A percentile compares a stretch with the other conserved stretches of the same genome.
Conservation (phyloP, 2,329 filamentous ascomycete species). For the Sarocladiaceae sp. region DNA sequence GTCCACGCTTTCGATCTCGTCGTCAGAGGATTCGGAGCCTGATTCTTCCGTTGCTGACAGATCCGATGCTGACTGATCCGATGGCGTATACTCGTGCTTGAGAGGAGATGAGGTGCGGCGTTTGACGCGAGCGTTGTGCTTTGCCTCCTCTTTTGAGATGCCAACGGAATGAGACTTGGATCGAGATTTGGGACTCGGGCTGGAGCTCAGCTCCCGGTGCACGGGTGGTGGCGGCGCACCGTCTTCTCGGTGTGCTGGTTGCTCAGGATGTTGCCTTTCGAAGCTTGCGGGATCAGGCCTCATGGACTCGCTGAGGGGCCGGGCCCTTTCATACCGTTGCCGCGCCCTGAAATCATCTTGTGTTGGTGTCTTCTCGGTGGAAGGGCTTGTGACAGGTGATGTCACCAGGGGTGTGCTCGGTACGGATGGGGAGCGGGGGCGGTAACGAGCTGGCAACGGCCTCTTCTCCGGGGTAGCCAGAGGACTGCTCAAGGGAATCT, state of each 20-base stretch:
- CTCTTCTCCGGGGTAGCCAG: slow-evolving; percentile 24
- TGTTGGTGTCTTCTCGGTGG: slow-evolving; percentile 31
- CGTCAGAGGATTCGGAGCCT: slow-evolving; percentile 39
- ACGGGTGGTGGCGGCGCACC: slow-evolving; percentile 49
- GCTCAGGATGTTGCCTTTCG: slow-evolving; percentile 24
- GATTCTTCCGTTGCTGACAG: slow-evolving; percentile 50
- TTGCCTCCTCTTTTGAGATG: slow-evolving; percentile 20
- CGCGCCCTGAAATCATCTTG: slow-evolving; percentile 18
- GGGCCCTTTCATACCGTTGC: slow-evolving; percentile 16
- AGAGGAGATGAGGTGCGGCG: slow-evolving; percentile 84
- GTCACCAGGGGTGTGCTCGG: slow-evolving; percentile 19
- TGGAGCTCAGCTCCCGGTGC: slow-evolving; percentile 37
- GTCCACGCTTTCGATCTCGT: slow-evolving; percentile 54
- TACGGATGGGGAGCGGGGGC: slow-evolving; percentile 15
- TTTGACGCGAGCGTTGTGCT: slow-evolving; percentile 36
- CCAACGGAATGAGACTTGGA: slow-evolving; percentile 11
- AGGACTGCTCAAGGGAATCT: slow-evolving; percentile 22
- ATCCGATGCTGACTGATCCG: slow-evolving; percentile 56
- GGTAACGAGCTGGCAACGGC: slow-evolving; percentile 19
- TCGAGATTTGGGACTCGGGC: slow-evolving; percentile 28
- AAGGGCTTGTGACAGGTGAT: slow-evolving; percentile 17
- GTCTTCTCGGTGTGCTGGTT: slow-evolving; percentile 39
- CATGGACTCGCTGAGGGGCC: slow-evolving; percentile 29
- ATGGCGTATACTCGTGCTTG: slow-evolving; percentile 95
- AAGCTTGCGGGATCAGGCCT: slow-evolving; percentile 30